Percentiles rank a stretch among this genome's conserved stretches.
Evolutionary conservation across 176 grass and related monocot genomes (phyloP).

Genomic region (Bromus sterilis): DNA sequence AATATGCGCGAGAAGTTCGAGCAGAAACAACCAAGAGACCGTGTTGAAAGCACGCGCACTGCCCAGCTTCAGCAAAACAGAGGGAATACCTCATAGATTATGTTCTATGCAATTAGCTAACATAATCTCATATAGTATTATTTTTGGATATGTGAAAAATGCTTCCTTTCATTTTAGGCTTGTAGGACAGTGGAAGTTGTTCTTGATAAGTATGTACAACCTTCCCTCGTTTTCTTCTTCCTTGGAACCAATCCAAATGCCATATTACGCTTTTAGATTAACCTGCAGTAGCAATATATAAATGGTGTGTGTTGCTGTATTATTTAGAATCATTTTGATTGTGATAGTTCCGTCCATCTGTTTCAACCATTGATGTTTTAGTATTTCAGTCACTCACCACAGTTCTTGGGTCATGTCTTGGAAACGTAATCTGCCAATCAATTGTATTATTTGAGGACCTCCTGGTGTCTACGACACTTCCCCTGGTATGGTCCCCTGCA

Average conservation of each 20-base stretch:
- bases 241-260: neutral
- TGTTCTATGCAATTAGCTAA: neutral
- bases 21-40: neutral
- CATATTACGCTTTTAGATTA: neutral
- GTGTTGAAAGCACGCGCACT: neutral
- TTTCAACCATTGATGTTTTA: conserved; percentile 47
- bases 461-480: conserved; percentile 77
- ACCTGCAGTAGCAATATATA: neutral
- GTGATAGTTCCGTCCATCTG: neutral
- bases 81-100: neutral
- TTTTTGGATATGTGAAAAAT: neutral
- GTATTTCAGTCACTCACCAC: conserved; percentile 79
- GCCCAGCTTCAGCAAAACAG: neutral
- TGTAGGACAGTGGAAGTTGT: neutral
- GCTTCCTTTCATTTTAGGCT: conserved; percentile 1
- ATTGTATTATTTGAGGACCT: conserved; percentile 94
- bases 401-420: conserved; percentile 68
- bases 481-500: conserved; percentile 50
- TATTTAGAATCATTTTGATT: conserved; percentile 6
- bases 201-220: neutral
- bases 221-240: neutral
- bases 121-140: neutral
- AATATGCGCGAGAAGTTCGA: neutral
- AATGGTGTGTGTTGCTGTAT: neutral
- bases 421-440: conserved; percentile 53